A percentile compares a stretch with the other conserved stretches of the same genome.
phyloP scores from a whole-genome alignment of 495 filamentous ascomycete species.

The Viridothelium virens region DNA sequence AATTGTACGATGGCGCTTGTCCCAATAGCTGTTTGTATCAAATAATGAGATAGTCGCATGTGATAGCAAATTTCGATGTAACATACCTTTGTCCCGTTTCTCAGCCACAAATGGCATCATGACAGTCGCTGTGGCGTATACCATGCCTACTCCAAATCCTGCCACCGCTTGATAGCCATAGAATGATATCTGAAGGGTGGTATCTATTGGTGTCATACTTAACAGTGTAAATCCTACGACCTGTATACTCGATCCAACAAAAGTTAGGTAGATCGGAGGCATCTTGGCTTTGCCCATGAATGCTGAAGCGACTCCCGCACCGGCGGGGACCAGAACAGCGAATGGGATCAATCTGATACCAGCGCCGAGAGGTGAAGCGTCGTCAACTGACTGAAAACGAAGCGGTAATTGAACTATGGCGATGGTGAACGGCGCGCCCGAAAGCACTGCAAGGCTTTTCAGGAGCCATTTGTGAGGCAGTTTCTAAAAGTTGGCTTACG shows the following conservation, averaged over 20 bases:
- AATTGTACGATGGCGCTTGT: conserved; percentile 7
- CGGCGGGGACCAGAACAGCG: background rate
- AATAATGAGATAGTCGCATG: background rate
- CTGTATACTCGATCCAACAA: background rate
- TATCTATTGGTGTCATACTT: background rate
- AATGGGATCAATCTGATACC: background rate
- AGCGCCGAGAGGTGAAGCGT: background rate
- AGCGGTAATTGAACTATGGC: background rate
- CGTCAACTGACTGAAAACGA: conserved; percentile 1
- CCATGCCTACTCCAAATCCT: background rate
- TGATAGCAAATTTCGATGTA: background rate
- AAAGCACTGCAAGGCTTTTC: background rate
- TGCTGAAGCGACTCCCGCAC: background rate
- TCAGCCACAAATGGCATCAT: conserved; percentile 2
- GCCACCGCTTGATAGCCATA: background rate
- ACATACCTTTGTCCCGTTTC: conserved; percentile 1
- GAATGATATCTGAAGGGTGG: background rate
- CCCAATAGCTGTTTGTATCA: background rate
- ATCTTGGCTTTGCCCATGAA: background rate
- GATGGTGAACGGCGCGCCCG: background rate
- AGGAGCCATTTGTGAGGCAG: background rate
- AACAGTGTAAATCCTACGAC: background rate
- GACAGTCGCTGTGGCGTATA: background rate
- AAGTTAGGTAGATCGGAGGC: background rate
- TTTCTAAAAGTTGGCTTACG: background rate